Base-by-base conservation (phyloP, 805 yeast genomes). In the Wickerhamomyces xylosicus region DNA sequence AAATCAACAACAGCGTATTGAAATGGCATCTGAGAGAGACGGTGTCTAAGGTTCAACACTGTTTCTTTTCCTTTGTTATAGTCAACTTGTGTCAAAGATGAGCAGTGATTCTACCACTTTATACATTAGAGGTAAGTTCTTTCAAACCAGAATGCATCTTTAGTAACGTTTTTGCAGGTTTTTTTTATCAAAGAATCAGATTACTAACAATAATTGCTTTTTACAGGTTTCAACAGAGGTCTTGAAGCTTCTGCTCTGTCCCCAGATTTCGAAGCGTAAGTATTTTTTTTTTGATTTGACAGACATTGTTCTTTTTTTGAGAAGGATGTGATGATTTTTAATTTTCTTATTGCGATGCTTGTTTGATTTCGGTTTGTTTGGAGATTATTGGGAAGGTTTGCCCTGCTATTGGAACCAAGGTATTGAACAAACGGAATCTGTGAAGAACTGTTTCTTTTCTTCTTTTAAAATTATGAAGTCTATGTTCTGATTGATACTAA, bases 211-310 rank as follows among this genome's bases (percentile, higher is more conserved):
- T n/a, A n/a, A n/a, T n/a, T n/a, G n/a, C n/a, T n/a, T n/a, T 27
- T 18, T 33, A 2, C 31, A 58, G 80, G 63, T 14, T 75, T 77
- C 54, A 54, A 62, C 35, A 68, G 63, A 40, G 78, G 69, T 20
- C 61, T 72, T 38, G 65, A 66, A 50, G 82, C 82, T 14, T 69
- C 68, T 37, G 75, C 70, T 39, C 61, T 77, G 47, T 81, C 82
- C 18, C 71, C 74, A 16, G 71, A 69, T 34, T 75, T 77, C 48
- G 82, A 77, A 56, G 64, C 63, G 77, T 77, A 67, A 57, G 79
- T 74, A 53, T 47, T 4, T 3, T 25, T 11, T 25, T 5, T 19
- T 16, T 7, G 31, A 20, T 31, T 19, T 19, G 22, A 27, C 27
- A 31, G 34, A 21, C 31, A 33, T 33, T 37, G 38, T 29, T 41